Evolutionary conservation across 129 eudicot genomes (phyloP), one percentile per base, ranked within the genome.

Genomic region (Kitagawia praeruptora): DNA sequence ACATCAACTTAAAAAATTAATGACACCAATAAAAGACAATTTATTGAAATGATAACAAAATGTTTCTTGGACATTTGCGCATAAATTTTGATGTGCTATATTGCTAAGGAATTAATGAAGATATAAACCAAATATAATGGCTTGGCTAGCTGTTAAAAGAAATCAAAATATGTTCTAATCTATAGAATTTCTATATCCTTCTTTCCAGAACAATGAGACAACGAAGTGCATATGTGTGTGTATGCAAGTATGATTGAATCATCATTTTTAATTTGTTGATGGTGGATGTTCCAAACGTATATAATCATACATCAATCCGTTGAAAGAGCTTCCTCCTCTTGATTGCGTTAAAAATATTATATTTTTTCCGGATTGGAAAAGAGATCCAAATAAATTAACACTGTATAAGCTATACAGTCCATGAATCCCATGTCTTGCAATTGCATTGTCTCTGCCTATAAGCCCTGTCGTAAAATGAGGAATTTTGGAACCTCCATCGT

Each of bases 401-500:
- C 64, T 71, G 53, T 27, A 80, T 16, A 80, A 25, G 28, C 28
- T 6, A 18, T 80, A 80, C 15, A 77, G 25, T 18, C 79, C 79
- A 34, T 77, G 79, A 21, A 77, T 77, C 31, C 79, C 79, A 54
- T 77, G 79, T 38, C 79, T 77, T 19, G 79, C 79, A 38, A 77
- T 77, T 77, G 79, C 70, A 77, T 77, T 77, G 39, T 77, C 79
- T 7, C 12, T 53, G 70, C 80, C 80, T 56, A 77, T 77, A 39
- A 77, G 80, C 51, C 23, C n/a, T 27, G 95, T 90, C 28, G 75
- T 70, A 75, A 85, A 89, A 21, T 74, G 77, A 48, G 85, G 84
- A 9, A 21, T 73, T 5, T 21, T n/a, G 42, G 37, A 38, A 6
- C 49, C 15, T 13, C 56, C 79, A 12, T 87, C 49, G 70, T 87